Evolutionary conservation across 176 grass and related monocot genomes (phyloP).

Genomic region (Alopecurus myosuroides): DNA sequence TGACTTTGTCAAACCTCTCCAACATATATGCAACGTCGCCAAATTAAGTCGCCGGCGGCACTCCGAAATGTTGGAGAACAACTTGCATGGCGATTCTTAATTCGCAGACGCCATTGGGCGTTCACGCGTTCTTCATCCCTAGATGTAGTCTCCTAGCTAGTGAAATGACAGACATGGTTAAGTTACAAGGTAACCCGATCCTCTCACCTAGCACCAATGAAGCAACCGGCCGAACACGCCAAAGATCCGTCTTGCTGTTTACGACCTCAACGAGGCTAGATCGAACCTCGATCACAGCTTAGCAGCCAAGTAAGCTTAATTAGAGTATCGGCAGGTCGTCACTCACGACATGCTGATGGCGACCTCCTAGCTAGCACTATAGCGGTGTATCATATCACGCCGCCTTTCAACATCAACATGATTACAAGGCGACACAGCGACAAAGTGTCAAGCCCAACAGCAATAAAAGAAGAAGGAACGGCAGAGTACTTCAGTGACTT

Average conservation of each 20-base stretch:
- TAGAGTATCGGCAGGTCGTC: not conserved
- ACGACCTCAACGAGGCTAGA: not conserved
- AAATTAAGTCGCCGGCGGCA: not conserved
- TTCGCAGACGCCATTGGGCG: not conserved
- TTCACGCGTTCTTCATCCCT: not conserved
- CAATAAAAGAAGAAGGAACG: not conserved
- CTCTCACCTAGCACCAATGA: not conserved
- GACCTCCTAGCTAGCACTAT: not conserved
- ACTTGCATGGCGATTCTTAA: not conserved
- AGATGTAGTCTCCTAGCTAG: not conserved
- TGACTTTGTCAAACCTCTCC: not conserved
- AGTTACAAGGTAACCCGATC: not conserved
- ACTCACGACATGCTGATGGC: constrained; percentile 9
- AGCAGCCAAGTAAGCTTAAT: constrained; percentile 6
- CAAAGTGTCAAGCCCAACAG: constrained; percentile 18
- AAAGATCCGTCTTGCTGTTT: not conserved
- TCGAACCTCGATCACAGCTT: not conserved
- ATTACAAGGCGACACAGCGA: constrained; percentile 21
- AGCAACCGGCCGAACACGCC: not conserved
- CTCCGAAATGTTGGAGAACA: not conserved
- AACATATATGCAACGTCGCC: not conserved
- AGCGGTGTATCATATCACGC: not conserved
- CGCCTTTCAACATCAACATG: constrained; percentile 37
- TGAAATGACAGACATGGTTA: not conserved
- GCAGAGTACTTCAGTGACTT: not conserved